Conservation (phyloP, 2,329 filamentous ascomycete species). For the Fusarium sp. region DNA sequence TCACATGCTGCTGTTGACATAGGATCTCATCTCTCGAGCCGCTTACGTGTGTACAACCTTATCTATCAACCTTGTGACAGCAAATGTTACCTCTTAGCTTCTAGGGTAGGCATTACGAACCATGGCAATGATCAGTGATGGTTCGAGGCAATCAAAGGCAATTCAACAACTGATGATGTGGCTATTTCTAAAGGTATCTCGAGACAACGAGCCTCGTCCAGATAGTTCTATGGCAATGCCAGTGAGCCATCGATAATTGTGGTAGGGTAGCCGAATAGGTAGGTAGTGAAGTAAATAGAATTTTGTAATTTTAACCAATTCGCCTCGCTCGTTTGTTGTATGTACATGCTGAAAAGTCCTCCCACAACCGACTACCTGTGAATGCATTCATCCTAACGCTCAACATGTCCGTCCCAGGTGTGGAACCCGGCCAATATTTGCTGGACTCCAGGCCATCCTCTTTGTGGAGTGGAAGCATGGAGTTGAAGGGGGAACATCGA, state of each 20-base stretch:
- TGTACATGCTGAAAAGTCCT: neutral
- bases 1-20: slow-evolving; percentile 8
- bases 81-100: neutral
- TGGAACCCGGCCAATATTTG: neutral
- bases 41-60: neutral
- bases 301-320: slow-evolving; percentile 19
- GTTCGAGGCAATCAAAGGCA: too few species aligned
- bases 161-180: neutral
- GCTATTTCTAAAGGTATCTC: neutral
- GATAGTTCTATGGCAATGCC: too few species aligned
- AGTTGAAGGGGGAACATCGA: neutral
- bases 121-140: neutral
- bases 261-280: neutral
- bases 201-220: neutral
- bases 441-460: slow-evolving; percentile 1
- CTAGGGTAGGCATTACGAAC: neutral
- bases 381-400: slow-evolving; percentile 8
- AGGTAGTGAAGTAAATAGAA: neutral
- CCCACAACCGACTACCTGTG: neutral
- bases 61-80: neutral
- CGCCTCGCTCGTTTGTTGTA: slow-evolving; percentile 13
- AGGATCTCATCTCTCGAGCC: neutral
- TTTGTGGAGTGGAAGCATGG: slow-evolving; percentile 10
- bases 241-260: neutral
- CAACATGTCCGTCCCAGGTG: neutral